These are phyloP conservation scores for Botryobasidium botryosum DNA, from an alignment of 768 basidiomycete genomes.

Conservation along the genomic window DNA sequence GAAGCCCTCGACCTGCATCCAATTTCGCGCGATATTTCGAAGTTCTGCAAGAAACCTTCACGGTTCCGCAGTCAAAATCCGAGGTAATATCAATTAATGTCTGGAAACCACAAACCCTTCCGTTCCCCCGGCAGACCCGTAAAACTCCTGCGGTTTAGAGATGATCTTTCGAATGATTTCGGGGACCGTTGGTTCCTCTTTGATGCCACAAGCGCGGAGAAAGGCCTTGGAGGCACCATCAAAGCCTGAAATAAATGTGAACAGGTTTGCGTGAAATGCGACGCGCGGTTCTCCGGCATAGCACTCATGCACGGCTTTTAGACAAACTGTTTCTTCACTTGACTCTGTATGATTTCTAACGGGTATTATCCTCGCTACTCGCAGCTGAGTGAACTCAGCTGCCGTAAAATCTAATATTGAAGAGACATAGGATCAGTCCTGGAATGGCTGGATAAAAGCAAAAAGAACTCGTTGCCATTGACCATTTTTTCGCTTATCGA, in stretches of 20 bases:
- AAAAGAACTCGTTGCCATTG: no score
- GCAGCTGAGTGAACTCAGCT: constrained; percentile 38
- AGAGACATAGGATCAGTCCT: no score
- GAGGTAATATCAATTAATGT: no score
- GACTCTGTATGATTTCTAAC: no score
- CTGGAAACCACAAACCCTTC: constrained; percentile 35
- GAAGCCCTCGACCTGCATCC: no score
- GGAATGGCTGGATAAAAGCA: no score
- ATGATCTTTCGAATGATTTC: constrained; percentile 59
- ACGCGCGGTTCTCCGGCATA: no score
- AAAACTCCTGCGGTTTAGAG: constrained; percentile 51
- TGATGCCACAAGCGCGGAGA: constrained; percentile 73
- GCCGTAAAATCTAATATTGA: constrained; percentile 42
- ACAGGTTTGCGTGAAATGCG: constrained; percentile 65
- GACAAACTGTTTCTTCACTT: constrained; percentile 43
- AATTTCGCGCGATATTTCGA: constrained; percentile 73
- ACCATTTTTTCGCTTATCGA: no score
- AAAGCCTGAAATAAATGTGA: constrained; percentile 81
- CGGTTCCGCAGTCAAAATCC: no score
- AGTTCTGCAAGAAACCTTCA: constrained; percentile 71
- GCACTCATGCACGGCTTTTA: no score
- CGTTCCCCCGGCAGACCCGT: constrained; percentile 48
- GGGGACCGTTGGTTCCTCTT: constrained; percentile 69
- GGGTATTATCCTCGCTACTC: constrained; percentile 51
- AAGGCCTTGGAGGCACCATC: constrained; percentile 68